Evolutionary conservation across 768 basidiomycete species (phyloP).

Genomic region (Clavaria fumosa): DNA sequence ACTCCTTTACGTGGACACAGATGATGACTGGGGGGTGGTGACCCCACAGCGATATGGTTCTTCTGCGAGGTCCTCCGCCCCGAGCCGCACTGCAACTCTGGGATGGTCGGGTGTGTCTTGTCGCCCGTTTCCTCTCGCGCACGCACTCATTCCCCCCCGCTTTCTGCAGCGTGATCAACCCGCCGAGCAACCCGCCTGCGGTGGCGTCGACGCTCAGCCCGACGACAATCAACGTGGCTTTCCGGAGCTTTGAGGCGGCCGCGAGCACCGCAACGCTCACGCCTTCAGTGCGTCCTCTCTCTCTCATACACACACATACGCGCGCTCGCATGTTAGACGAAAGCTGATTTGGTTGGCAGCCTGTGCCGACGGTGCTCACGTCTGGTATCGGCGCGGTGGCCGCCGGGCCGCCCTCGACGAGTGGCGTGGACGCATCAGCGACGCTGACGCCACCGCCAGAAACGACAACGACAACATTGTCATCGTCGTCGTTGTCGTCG

Average conservation of each 20-base stretch:
- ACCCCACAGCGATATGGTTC: constrained; percentile 16
- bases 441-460: constrained; percentile 6
- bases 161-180: no score
- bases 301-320: no score
- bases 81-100: constrained; percentile 19
- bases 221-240: constrained; percentile 7
- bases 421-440: no score
- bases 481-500: no score
- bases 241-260: constrained; percentile 3
- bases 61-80: constrained; percentile 18
- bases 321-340: no score
- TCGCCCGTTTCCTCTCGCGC: no score
- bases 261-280: constrained; percentile 21
- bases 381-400: neutral
- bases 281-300: constrained; percentile 1
- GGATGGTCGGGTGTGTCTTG: constrained; percentile 12
- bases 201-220: no score
- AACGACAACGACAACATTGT: constrained; percentile 16
- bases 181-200: no score
- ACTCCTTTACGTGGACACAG: constrained; percentile 8
- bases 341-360: no score
- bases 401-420: neutral
- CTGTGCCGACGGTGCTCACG: neutral
- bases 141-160: no score
- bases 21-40: no score